Evolutionary conservation across 441 rosid genomes (phyloP).

Genomic region (Hypseocharis bilobata): DNA sequence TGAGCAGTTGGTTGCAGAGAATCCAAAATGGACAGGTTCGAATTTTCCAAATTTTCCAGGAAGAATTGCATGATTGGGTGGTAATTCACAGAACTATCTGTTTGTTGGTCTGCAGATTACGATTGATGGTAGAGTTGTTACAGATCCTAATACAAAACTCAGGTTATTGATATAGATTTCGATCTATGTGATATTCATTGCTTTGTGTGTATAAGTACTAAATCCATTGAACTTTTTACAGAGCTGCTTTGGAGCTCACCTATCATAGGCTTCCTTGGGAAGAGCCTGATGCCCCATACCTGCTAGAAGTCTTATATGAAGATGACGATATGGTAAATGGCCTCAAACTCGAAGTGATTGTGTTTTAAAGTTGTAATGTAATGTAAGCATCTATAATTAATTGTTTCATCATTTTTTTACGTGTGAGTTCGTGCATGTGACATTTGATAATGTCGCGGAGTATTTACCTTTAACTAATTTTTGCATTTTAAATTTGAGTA

Average conservation of each 20-base stretch:
- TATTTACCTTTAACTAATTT: not conserved
- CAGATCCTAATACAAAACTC: slow-evolving; percentile 41
- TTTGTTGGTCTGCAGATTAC: slow-evolving; percentile 42
- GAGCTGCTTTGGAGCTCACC: slow-evolving; percentile 51
- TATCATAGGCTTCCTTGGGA: slow-evolving; percentile 88
- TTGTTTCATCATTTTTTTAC: not conserved
- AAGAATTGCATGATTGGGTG: not conserved
- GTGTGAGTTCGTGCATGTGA: too few relatives aligned
- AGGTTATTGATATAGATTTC: slow-evolving; percentile 30
- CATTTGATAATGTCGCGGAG: too few relatives aligned
- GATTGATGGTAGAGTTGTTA: slow-evolving; percentile 44
- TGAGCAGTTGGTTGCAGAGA: slow-evolving; percentile 77
- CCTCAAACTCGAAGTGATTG: not conserved
- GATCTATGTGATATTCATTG: not conserved
- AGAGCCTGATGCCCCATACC: slow-evolving; percentile 64
- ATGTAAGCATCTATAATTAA: not conserved
- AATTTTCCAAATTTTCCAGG: slow-evolving; percentile 12
- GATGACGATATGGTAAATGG: slow-evolving; percentile 58
- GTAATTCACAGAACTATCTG: not conserved
- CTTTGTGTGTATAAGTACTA: not conserved
- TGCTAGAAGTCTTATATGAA: slow-evolving; percentile 49
- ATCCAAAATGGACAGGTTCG: slow-evolving; percentile 74
- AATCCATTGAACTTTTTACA: slow-evolving; percentile 18
- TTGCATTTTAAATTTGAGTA: too few relatives aligned
- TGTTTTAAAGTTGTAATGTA: not conserved